phyloP scores from a whole-genome alignment of 1,284 basidiomycete species.

The Irpex sp. region DNA sequence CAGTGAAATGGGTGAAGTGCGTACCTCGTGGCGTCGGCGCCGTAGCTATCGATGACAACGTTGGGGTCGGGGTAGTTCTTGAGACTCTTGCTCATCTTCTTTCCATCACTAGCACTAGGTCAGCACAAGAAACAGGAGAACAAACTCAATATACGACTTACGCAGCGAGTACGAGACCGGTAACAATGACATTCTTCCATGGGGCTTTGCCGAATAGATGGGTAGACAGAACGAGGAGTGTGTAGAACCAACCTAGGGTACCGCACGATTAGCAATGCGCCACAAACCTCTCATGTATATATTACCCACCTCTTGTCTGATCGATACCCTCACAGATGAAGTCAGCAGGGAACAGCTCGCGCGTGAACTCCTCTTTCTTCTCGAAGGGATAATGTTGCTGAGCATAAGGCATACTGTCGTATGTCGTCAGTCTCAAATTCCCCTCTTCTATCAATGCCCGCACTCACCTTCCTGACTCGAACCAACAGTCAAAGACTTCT shows the following conservation, averaged over 20 bases:
- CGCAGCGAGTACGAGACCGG: constrained; percentile 93
- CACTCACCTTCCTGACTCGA: constrained; percentile 92
- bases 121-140: constrained; percentile 3
- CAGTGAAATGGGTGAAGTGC: constrained; percentile 13
- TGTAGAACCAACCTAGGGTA: constrained; percentile 91
- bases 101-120: constrained; percentile 71
- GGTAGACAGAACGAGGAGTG: constrained; percentile 91
- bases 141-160: constrained; percentile 35
- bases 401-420: constrained; percentile 92
- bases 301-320: constrained; percentile 69
- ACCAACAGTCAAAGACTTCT: constrained; percentile 99
- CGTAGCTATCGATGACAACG: constrained; percentile 87
- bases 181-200: constrained; percentile 98
- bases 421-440: neutral
- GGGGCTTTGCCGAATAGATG: constrained; percentile 93
- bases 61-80: constrained; percentile 99
- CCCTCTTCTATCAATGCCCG: no score
- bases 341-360: constrained; percentile 87
- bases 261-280: neutral
- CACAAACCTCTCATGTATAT: no score
- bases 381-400: constrained; percentile 99
- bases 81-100: constrained; percentile 99
- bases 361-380: constrained; percentile 84
- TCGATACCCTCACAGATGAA: constrained; percentile 98
- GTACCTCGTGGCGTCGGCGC: constrained; percentile 92